These are phyloP conservation scores for Suillus cothurnatus DNA, from an alignment of 768 basidiomycete genomes.

Conservation along the genomic window DNA sequence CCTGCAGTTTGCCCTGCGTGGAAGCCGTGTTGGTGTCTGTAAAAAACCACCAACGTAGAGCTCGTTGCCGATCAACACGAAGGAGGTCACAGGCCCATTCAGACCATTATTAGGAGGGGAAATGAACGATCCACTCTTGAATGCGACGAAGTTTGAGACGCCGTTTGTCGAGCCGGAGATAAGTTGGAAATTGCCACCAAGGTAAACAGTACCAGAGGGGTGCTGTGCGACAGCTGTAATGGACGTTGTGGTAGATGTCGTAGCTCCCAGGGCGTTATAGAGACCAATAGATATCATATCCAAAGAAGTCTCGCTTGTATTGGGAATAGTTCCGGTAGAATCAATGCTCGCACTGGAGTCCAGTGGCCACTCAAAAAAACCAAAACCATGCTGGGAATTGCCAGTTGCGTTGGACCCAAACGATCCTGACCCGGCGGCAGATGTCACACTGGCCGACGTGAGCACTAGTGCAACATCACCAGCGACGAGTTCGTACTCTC, in stretches of 20 bases:
- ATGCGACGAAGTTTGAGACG: slow-evolving; percentile 71
- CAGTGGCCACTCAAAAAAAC: slow-evolving; percentile 89
- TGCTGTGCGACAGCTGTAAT: slow-evolving; percentile 66
- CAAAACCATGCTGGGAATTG: slow-evolving; percentile 59
- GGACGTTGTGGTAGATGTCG: slow-evolving; percentile 34
- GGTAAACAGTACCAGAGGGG: slow-evolving; percentile 62
- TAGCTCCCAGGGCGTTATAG: slow-evolving; percentile 59
- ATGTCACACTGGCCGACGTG: slow-evolving; percentile 55
- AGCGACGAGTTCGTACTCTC: slow-evolving; percentile 82
- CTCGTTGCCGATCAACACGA: slow-evolving; percentile 61
- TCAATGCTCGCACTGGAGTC: slow-evolving; percentile 47
- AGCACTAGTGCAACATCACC: slow-evolving; percentile 83
- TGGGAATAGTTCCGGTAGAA: slow-evolving; percentile 63
- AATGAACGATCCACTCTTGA: slow-evolving; percentile 58
- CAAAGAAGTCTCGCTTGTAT: slow-evolving; percentile 67
- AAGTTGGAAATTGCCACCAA: slow-evolving; percentile 78
- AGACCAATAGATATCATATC: slow-evolving; percentile 66
- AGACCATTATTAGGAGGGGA: slow-evolving; percentile 68
- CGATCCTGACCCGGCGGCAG: slow-evolving; percentile 30
- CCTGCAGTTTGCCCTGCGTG: slow-evolving; percentile 51
- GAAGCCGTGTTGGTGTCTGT: slow-evolving; percentile 62
- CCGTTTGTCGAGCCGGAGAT: slow-evolving; percentile 56
- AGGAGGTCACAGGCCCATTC: slow-evolving; percentile 73
- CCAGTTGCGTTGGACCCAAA: slow-evolving; percentile 35
- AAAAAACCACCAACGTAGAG: slow-evolving; percentile 91